Conservation (phyloP, 164 flowering plant species). For the Vitis labrusca region DNA sequence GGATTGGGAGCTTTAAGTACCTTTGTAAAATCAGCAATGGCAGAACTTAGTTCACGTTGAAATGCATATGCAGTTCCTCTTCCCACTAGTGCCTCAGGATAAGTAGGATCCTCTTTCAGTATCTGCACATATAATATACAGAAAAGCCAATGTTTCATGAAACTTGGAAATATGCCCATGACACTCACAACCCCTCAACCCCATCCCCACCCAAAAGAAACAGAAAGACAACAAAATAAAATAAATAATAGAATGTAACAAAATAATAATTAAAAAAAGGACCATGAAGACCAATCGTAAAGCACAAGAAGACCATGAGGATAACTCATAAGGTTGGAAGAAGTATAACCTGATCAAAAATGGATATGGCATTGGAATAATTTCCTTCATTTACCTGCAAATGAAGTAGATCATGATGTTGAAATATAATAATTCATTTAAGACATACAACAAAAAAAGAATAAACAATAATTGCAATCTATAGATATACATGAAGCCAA, state of each 20-base stretch:
- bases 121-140: constrained; percentile 42
- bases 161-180: constrained; percentile 2
- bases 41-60: constrained; percentile 79
- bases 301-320: background rate
- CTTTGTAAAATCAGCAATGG: constrained; percentile 89
- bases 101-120: constrained; percentile 72
- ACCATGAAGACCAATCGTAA: background rate
- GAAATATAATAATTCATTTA: background rate
- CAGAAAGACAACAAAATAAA: background rate
- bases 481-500: no score
- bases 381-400: constrained; percentile 94
- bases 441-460: background rate
- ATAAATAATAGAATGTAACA: background rate
- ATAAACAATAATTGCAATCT: background rate
- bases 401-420: constrained; percentile 2
- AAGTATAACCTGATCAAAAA: constrained; percentile 79
- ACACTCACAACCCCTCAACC: background rate
- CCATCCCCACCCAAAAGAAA: background rate
- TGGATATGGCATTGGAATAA: constrained; percentile 74
- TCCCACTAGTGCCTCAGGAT: constrained; percentile 95
- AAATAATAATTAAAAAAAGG: background rate
- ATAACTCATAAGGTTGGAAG: background rate
- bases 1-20: constrained; percentile 28
- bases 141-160: background rate
- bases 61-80: constrained; percentile 98